A percentile compares a stretch with the other conserved stretches of the same genome.
These are phyloP conservation scores for Penium margaritaceum DNA, from an alignment of 139 green algal species.

Conservation along the genomic window DNA sequence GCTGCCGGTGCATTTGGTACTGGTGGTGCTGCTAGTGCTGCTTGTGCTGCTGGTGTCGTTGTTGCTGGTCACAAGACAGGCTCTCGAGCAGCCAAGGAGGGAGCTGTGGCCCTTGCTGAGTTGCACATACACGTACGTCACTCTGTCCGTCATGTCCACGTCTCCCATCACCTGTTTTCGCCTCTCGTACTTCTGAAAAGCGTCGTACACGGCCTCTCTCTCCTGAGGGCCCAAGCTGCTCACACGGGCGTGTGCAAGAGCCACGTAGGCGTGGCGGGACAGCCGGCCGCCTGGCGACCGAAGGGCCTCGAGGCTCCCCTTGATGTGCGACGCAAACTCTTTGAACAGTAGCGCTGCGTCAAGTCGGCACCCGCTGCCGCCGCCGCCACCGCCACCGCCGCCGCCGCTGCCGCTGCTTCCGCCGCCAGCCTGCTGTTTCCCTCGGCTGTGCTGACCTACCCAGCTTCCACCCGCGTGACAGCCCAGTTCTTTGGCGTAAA, in stretches of 20 bases:
- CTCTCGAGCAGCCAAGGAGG: no score
- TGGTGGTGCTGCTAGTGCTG: no score
- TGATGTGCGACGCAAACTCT: slow-evolving; percentile 72
- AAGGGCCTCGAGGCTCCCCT: slow-evolving; percentile 60
- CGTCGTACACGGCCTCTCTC: slow-evolving; percentile 59
- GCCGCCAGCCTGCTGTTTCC: no score
- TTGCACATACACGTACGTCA: slow-evolving; percentile 18
- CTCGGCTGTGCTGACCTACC: no score
- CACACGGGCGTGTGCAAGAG: slow-evolving; percentile 54
- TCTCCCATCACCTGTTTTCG: slow-evolving; percentile 36
- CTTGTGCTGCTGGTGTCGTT: no score
- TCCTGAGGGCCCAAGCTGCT: slow-evolving; percentile 61
- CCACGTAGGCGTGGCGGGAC: slow-evolving; percentile 57
- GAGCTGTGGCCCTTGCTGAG: no score
- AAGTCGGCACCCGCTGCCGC: no score
- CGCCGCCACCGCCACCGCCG: no score
- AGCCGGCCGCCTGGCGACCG: slow-evolving; percentile 49
- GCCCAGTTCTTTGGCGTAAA: slow-evolving; percentile 13
- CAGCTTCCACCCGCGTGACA: neutral
- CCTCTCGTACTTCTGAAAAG: slow-evolving; percentile 58
- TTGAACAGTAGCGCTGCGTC: slow-evolving; percentile 45
- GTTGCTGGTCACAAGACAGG: no score
- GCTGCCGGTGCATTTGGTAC: no score
- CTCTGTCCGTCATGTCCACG: slow-evolving; percentile 18
- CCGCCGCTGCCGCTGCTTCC: no score